These are phyloP conservation scores for Jacaranda copaia DNA, from an alignment of 257 asterid species.

Conservation along the genomic window DNA sequence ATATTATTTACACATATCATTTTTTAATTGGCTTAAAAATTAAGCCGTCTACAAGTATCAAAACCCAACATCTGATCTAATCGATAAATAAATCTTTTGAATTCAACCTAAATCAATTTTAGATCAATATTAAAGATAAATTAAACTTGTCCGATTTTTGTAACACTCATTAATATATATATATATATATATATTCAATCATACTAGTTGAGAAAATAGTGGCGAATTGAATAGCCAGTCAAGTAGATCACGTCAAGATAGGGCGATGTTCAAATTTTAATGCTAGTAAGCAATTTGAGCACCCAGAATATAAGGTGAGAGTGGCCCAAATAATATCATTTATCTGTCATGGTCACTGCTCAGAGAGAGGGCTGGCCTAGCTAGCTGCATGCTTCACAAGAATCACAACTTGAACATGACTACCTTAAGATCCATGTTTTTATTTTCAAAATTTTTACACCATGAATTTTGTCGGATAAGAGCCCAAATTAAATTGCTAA, in stretches of 20 bases:
- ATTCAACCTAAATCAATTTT: too few species aligned
- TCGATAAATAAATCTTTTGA: too few species aligned
- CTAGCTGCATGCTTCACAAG: constrained; percentile 25
- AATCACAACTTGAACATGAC: constrained; percentile 34
- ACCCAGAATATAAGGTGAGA: constrained; percentile 34
- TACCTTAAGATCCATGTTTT: not conserved
- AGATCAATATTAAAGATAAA: too few species aligned
- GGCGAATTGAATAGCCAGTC: too few species aligned
- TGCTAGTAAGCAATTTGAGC: not conserved
- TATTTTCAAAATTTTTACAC: not conserved
- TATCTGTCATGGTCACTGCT: not conserved
- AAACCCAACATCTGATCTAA: too few species aligned
- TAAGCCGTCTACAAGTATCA: too few species aligned
- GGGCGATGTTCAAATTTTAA: constrained; percentile 12
- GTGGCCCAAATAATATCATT: constrained; percentile 29
- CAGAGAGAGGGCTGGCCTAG: constrained; percentile 3
- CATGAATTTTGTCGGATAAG: not conserved
- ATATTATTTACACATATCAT: too few species aligned
- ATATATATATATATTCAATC: too few species aligned
- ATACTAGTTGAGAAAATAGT: too few species aligned
- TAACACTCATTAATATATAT: too few species aligned
- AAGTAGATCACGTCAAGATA: not conserved
- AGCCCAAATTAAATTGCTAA: not conserved
- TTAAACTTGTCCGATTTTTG: not conserved
- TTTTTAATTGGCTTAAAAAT: too few species aligned